Evolutionary conservation across 163 green algal species (phyloP), one percentile per base, ranked within the genome.

Genomic region (Chloromonas sp.): DNA sequence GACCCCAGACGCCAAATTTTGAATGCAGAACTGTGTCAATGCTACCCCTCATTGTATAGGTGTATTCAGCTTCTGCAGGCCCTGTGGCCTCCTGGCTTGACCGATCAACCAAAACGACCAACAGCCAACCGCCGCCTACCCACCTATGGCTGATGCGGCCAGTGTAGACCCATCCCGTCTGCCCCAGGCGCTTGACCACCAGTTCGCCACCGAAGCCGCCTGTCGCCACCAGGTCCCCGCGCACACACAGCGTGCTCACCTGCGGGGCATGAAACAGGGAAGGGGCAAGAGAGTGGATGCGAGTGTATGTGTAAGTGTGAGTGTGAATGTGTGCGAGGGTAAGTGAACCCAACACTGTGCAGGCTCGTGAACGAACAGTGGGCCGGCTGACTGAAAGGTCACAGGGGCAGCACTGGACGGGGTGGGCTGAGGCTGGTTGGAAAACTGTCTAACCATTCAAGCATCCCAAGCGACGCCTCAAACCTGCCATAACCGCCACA

Each of bases 171-270:
- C 66, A 74, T 11, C 5, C 66, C 66, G 66, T 11, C 66, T 74
- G 5, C 5, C 66, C 57, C 62, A 92, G 59, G 2, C 86, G 78
- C 78, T 79, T 81, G 3, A 90, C 84, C 71, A 93, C 89, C 61
- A 93, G 87, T 87, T 92, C 91, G 0, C 91, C 91, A 8, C 77
- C 83, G 80, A 94, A 93, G 60, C 89, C 89, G 1, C 93, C 93
- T 2, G 91, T 92, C 2, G 90, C 92, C 71, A 95, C 2, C 82
- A 97, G 85, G 57, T 87, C 91, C 36, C 88, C 83, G 15, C 87
- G 81, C 1, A 93, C 88, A 77, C 90, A 92, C 85, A 95, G 84
- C 1, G 93, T 97, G 88, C 87, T 92, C n/a, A 96, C 89, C 90
- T 95, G 90, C 60, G 88, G n/a, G 36, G 13, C 2, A 57, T 57